phyloP scores from a whole-genome alignment of 805 yeast species.

The Ogataea trehaloabstinens region DNA sequence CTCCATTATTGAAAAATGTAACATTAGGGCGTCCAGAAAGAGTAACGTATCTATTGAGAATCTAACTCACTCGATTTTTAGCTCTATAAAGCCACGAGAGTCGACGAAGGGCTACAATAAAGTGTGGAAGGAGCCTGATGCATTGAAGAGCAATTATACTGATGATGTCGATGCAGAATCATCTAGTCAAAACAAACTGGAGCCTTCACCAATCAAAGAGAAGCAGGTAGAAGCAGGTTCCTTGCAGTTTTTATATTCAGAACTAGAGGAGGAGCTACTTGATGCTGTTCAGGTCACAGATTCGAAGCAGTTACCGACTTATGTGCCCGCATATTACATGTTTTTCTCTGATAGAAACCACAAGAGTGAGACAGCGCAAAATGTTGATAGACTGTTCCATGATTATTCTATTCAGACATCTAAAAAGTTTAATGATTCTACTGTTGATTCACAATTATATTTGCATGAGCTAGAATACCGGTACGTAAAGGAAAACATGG shows the following conservation, averaged over 20 bases:
- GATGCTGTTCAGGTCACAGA: conserved; percentile 1
- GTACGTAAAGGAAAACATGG: conserved; percentile 19
- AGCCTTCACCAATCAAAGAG: neutral
- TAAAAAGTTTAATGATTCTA: conserved; percentile 17
- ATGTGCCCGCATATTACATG: conserved; percentile 10
- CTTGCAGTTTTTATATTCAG: conserved; percentile 3
- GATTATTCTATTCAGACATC: conserved; percentile 17
- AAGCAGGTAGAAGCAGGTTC: neutral
- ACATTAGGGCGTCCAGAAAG: neutral
- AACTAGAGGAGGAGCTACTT: neutral
- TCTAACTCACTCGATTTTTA: conserved; percentile 15
- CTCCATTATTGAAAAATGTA: conserved; percentile 1
- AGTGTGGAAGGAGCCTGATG: neutral
- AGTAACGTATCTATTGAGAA: conserved; percentile 14
- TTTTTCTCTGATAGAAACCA: conserved; percentile 7
- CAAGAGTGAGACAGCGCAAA: neutral
- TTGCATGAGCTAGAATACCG: conserved; percentile 27
- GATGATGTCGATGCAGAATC: neutral
- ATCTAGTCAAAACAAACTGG: neutral
- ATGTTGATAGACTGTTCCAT: conserved; percentile 19
- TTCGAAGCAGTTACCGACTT: neutral
- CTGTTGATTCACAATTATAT: conserved; percentile 12
- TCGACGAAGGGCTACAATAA: conserved; percentile 1
- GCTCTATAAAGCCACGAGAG: conserved; percentile 5
- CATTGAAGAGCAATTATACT: neutral